A percentile compares a stretch with the other conserved stretches of the same genome.
These are phyloP conservation scores for Aspergillus heteromorphus DNA, from an alignment of 495 filamentous ascomycete genomes.

Conservation along the genomic window DNA sequence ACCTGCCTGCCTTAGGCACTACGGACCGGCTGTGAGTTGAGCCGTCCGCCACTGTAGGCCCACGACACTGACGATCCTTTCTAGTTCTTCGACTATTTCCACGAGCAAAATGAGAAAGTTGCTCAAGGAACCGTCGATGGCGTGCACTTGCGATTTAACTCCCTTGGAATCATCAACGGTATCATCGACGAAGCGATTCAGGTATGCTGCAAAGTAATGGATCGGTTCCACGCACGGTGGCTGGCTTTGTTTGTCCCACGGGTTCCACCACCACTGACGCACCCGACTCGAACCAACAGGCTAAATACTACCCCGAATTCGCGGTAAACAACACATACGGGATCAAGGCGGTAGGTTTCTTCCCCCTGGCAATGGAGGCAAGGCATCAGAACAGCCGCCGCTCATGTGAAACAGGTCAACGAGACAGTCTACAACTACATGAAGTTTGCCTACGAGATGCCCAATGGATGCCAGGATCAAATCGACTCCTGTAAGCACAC, in stretches of 20 bases:
- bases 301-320: constrained; percentile 60
- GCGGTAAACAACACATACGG: constrained; percentile 71
- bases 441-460: constrained; percentile 43
- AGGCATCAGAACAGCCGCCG: too few species aligned
- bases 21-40: constrained; percentile 44
- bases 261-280: too few species aligned
- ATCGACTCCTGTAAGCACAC: constrained; percentile 41
- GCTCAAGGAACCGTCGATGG: constrained; percentile 35
- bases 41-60: constrained; percentile 34
- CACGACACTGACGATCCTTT: constrained; percentile 6
- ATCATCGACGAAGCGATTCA: constrained; percentile 71
- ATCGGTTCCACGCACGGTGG: too few species aligned
- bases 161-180: constrained; percentile 57
- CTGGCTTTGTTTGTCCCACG: neutral
- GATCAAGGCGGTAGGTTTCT: constrained; percentile 50
- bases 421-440: constrained; percentile 47
- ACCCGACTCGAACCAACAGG: constrained; percentile 16
- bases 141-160: constrained; percentile 42
- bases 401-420: constrained; percentile 38
- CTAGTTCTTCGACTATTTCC: constrained; percentile 50
- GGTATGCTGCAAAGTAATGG: too few species aligned
- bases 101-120: constrained; percentile 55
- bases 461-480: constrained; percentile 57
- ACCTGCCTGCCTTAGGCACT: constrained; percentile 30
- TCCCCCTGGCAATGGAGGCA: constrained; percentile 25